Evolutionary conservation across 2,329 filamentous ascomycete genomes (phyloP), one percentile per base, ranked within the genome.

Genomic region (Aspergillus sp.): DNA sequence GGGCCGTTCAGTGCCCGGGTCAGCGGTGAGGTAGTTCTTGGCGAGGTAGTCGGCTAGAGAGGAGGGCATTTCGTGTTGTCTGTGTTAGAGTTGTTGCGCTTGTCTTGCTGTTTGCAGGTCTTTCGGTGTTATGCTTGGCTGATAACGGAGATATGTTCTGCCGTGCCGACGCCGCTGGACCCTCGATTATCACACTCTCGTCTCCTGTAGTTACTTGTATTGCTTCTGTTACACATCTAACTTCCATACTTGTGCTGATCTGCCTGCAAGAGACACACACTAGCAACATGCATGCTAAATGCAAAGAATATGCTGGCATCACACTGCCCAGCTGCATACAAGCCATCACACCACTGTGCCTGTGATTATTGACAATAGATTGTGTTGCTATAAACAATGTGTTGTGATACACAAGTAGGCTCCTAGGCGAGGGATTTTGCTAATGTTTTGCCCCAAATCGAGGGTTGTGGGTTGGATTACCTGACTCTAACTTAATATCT

Each of bases 1-100:
- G 61, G 67, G 69, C 61, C 68, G 71, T 72, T 68, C 62, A 4
- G 67, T 55, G 2, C 57, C 49, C 1, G 62, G 67, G 55, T 85
- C 81, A 36, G 83, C 81, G 1, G 78, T 86, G 43, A 98, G 82
- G 66, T 98, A 98, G 67, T 89, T 93, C 52, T 88, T 85, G 34
- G 91, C 90, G 33, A 98, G 80, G 62, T 97, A 98, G 61, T 83
- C 82, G 48, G 88, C 83, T 54, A 96, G 78, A 29, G 52, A 54
- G 35, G 58, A 58, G 6, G 72, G 75, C 78, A 83, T 83, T 50
- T 19, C 19, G 19, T 19, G 19, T 19, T 19, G 19, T 2, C 19
- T 19, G 19, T 19, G 19, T 19, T 19, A 19, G 19, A 19, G 19
- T 19, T 19, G 19, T 19, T 19, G 19, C 19, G 19, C 19, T 19